phyloP scores from a whole-genome alignment of 805 yeast species.

The Blastobotrys parvus region DNA sequence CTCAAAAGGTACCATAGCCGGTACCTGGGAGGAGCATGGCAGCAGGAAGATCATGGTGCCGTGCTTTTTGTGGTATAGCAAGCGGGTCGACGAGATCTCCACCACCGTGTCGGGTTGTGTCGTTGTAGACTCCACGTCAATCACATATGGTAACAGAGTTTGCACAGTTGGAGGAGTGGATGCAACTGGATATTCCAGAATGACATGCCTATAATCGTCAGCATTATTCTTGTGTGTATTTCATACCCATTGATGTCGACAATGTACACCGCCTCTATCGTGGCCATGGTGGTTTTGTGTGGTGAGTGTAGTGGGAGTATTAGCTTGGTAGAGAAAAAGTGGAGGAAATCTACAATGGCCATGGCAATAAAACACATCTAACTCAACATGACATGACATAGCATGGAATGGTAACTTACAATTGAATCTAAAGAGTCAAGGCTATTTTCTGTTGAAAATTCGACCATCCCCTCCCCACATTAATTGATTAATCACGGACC shows the following conservation, averaged over 20 bases:
- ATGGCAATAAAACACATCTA: too few species aligned
- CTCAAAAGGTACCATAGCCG: conserved; percentile 48
- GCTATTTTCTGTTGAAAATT: too few species aligned
- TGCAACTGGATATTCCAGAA: background rate
- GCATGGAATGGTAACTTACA: too few species aligned
- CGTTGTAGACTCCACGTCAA: background rate
- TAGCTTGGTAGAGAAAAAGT: background rate
- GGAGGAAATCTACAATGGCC: too few species aligned
- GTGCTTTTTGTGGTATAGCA: conserved; percentile 21
- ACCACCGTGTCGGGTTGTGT: conserved; percentile 2
- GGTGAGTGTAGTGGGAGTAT: too few species aligned
- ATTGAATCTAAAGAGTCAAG: too few species aligned
- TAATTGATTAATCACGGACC: too few species aligned
- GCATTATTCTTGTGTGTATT: background rate
- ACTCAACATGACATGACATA: too few species aligned
- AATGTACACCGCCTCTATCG: conserved; percentile 1
- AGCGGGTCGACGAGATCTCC: conserved; percentile 23
- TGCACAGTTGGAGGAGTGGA: background rate
- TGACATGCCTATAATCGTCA: background rate
- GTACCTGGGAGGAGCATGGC: conserved; percentile 27
- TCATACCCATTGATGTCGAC: background rate
- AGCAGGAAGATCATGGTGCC: conserved; percentile 22
- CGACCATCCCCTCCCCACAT: too few species aligned
- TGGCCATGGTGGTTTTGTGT: conserved; percentile 25
- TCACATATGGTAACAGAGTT: background rate